phyloP scores from a whole-genome alignment of 768 basidiomycete species.

The button mushroom (Agaricus bisporus) region DNA sequence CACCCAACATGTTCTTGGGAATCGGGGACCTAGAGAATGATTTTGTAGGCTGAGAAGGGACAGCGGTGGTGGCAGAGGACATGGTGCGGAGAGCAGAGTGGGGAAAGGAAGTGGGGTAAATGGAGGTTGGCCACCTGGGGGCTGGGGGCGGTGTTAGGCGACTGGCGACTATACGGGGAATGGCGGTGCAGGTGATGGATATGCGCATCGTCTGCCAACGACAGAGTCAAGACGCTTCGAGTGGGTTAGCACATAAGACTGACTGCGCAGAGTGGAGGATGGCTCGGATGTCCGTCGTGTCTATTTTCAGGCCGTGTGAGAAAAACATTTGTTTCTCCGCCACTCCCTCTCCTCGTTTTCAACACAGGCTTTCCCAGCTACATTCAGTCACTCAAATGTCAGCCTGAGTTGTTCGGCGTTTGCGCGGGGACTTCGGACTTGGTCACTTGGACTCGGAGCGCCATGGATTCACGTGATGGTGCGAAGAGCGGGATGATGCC shows the following conservation, averaged over 20 bases:
- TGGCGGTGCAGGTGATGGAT: background rate
- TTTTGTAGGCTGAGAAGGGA: constrained; percentile 14
- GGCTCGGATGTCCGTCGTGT: background rate
- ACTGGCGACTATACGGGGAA: background rate
- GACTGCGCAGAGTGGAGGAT: too few relatives aligned
- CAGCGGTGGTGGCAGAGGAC: constrained; percentile 18
- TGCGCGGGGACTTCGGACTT: too few relatives aligned
- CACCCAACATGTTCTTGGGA: constrained; percentile 61
- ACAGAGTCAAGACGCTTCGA: too few relatives aligned
- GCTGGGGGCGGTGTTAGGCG: background rate
- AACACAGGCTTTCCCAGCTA: too few relatives aligned
- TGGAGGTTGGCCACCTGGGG: background rate
- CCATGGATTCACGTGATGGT: background rate
- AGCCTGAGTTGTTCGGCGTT: too few relatives aligned
- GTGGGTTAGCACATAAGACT: too few relatives aligned
- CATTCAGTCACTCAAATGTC: too few relatives aligned
- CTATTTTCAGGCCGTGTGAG: background rate
- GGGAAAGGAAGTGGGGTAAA: background rate
- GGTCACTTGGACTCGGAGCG: background rate
- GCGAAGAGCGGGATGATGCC: too few relatives aligned
- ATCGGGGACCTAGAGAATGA: constrained; percentile 50
- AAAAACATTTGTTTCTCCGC: too few relatives aligned
- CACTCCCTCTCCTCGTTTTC: too few relatives aligned
- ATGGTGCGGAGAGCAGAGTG: background rate
- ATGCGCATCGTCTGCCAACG: too few relatives aligned